Evolutionary conservation across 176 grass and related monocot species (phyloP), one percentile per base, ranked within the genome.

Genomic region (Oryza punctata): DNA sequence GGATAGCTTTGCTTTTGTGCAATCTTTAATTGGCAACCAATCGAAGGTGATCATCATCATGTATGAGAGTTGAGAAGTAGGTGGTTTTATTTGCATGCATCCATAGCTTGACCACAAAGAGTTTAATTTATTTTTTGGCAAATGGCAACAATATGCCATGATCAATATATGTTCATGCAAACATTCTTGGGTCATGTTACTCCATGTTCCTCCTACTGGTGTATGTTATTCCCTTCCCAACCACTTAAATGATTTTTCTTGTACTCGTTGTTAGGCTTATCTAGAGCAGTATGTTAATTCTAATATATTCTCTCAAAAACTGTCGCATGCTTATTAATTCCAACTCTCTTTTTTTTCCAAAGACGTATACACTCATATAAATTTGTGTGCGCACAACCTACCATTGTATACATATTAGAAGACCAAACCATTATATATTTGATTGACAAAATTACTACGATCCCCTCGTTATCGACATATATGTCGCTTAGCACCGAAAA

Each of bases 171-270:
- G 7, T 60, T 21, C 3, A 18, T 8, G 21, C 57, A 23, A 7
- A 60, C 43, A 67, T 67, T 27, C 84, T 60, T 86, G 7, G 76
- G 12, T 77, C 84, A 77, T 76, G 72, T 82, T 63, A 68, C 72
- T 35, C 78, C 78, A 82, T 77, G 78, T 87, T 87, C 72, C 47
- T 60, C n/a, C 85, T 71, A 26, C 46, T 65, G 7, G 10, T 60
- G 21, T 60, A 60, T 10, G 1, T 18, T 23, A 23, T 60, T 60
- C 21, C 57, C 57, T 60, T 60, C 18, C 57, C 57, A 60, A 60
- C 57, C 57, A 21, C 57, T 60, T 60, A 23, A 60, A 60, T 23
- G 21, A 60, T 60, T 60, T 60, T n/a, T 7, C 23, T 60, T 23
- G 4, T 7, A 19, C 57, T 60, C 8, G 57, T 23, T 60, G 6